phyloP scores from a whole-genome alignment of 139 green algal species.

The Chlamydomonas schloesseri region DNA sequence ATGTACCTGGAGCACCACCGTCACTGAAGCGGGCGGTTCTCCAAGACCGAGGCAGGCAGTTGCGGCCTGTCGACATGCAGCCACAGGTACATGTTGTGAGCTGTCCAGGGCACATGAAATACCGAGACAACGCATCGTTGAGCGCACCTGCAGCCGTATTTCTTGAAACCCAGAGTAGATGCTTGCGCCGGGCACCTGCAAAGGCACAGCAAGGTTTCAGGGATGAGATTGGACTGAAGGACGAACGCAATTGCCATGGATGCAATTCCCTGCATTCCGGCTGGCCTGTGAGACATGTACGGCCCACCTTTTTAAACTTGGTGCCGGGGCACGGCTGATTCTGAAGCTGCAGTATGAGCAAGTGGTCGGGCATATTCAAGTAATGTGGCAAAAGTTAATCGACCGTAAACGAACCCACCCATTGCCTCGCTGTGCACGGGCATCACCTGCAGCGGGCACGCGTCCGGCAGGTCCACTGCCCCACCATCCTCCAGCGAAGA shows the following conservation, averaged over 20 bases:
- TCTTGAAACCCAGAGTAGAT: slow-evolving; percentile 71
- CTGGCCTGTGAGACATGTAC: neutral
- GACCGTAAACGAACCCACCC: too few relatives aligned
- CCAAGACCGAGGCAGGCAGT: slow-evolving; percentile 70
- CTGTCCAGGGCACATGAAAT: too few relatives aligned
- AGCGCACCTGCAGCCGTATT: slow-evolving; percentile 78
- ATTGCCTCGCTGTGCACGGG: neutral
- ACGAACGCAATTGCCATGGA: too few relatives aligned
- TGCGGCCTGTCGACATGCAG: too few relatives aligned
- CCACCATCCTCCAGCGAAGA: slow-evolving; percentile 53
- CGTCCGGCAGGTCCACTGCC: slow-evolving; percentile 42
- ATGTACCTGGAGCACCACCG: slow-evolving; percentile 77
- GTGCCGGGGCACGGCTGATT: slow-evolving; percentile 61
- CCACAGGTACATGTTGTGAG: too few relatives aligned
- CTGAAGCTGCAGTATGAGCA: neutral
- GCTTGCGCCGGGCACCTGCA: slow-evolving; percentile 55
- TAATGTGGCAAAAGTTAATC: too few relatives aligned
- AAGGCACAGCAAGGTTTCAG: neutral
- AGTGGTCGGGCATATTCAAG: too few relatives aligned
- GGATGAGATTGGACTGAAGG: neutral
- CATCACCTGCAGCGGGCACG: slow-evolving; percentile 10
- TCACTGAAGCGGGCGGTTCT: slow-evolving; percentile 70
- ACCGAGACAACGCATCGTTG: too few relatives aligned
- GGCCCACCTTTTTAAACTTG: slow-evolving; percentile 68
- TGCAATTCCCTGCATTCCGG: too few relatives aligned